Conservation (phyloP, 2,329 filamentous ascomycete species). For the Shiraia sp. region DNA sequence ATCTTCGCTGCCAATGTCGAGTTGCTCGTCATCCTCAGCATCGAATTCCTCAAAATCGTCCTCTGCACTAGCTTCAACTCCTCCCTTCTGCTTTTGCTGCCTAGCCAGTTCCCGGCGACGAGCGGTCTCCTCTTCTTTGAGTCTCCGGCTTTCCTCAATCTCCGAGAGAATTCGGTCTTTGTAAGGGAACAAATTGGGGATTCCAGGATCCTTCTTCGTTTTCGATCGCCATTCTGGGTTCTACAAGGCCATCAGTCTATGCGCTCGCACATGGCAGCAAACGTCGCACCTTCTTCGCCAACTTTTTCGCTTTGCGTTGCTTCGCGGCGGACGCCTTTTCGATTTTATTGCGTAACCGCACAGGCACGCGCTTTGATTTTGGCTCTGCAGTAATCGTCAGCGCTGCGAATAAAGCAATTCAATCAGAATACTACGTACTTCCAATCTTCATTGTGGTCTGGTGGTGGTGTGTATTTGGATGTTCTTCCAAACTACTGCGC, state of each 20-base stretch:
- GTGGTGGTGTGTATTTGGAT: conserved; percentile 10
- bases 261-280: background rate
- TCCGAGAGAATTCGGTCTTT: conserved; percentile 94
- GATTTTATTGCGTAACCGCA: conserved; percentile 93
- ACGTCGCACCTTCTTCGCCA: conserved; percentile 72
- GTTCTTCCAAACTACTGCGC: conserved; percentile 14
- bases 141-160: conserved; percentile 83
- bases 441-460: conserved; percentile 46
- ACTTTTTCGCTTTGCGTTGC: conserved; percentile 86
- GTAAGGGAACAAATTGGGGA: conserved; percentile 96
- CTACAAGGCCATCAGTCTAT: conserved; percentile 45
- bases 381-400: conserved; percentile 65
- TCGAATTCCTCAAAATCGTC: conserved; percentile 41
- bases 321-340: conserved; percentile 89
- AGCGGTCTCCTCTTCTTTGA: conserved; percentile 76
- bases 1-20: conserved; percentile 53
- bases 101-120: conserved; percentile 70
- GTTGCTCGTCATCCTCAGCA: conserved; percentile 59
- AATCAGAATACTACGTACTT: conserved; percentile 37
- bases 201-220: conserved; percentile 96
- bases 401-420: background rate
- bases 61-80: conserved; percentile 38
- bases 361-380: conserved; percentile 88
- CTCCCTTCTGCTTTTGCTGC: conserved; percentile 46
- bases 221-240: conserved; percentile 96